These are phyloP conservation scores for Apiotrichum siamense DNA, from an alignment of 1,284 basidiomycete species.

Conservation along the genomic window DNA sequence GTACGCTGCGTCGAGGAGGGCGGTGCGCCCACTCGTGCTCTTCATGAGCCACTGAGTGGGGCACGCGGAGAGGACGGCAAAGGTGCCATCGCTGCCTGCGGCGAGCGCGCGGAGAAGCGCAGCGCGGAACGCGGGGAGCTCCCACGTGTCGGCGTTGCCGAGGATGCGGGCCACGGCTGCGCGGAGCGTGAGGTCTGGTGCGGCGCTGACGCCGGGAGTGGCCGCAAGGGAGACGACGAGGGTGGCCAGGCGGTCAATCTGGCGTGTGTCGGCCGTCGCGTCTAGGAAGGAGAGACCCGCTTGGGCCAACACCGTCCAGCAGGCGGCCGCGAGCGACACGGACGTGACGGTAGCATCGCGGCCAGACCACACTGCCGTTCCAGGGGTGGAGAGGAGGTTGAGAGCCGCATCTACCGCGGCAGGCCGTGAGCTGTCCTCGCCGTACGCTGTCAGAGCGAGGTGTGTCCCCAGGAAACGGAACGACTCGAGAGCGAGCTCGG, in stretches of 20 bases:
- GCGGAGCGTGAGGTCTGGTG: not conserved
- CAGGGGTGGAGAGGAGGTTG: not conserved
- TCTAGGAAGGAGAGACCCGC: conserved; percentile 22
- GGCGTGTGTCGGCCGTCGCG: not conserved
- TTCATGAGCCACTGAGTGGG: conserved; percentile 15
- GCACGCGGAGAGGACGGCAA: conserved; percentile 11
- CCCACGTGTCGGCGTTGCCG: conserved; percentile 15
- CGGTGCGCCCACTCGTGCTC: conserved; percentile 6
- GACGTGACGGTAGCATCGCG: conserved; percentile 9
- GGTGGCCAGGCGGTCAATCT: conserved; percentile 10
- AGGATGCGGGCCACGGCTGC: conserved; percentile 7
- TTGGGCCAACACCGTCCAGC: conserved; percentile 22
- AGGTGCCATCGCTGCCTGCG: not conserved
- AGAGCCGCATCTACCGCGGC: conserved; percentile 12
- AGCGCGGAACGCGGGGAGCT: conserved; percentile 7
- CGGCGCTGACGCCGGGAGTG: not conserved
- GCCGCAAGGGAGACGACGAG: conserved; percentile 3
- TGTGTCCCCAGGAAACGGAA: conserved; percentile 13
- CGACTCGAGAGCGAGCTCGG: conserved; percentile 12
- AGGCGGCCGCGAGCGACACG: conserved; percentile 13
- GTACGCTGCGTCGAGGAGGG: conserved; percentile 18
- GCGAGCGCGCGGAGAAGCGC: conserved; percentile 14
- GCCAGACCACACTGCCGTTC: conserved; percentile 7
- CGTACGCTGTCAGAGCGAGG: conserved; percentile 7
- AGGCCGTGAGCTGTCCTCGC: not conserved